Percentiles rank a stretch among this genome's conserved stretches.
These are phyloP conservation scores for Heterobasidion irregulare DNA, from an alignment of 1,284 basidiomycete species.

Conservation along the genomic window DNA sequence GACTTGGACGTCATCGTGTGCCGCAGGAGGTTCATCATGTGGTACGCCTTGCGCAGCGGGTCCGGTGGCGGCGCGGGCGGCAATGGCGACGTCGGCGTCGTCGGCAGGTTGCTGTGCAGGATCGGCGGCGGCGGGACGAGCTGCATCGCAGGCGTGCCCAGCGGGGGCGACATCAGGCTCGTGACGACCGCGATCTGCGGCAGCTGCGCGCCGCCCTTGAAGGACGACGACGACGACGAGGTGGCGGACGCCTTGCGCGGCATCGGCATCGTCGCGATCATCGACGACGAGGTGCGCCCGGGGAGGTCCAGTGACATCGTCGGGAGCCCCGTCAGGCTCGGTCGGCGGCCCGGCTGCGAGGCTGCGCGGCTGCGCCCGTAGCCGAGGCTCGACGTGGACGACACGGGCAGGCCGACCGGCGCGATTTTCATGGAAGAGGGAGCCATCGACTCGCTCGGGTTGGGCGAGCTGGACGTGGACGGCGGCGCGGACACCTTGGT, in stretches of 20 bases:
- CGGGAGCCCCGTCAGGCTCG: slow-evolving; percentile 6
- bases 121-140: slow-evolving; percentile 44
- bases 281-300: slow-evolving; percentile 19
- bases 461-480: slow-evolving; percentile 27
- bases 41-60: slow-evolving; percentile 79
- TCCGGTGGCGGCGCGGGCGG: slow-evolving; percentile 65
- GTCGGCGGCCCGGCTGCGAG: slow-evolving; percentile 56
- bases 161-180: slow-evolving; percentile 35
- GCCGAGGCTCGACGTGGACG: slow-evolving; percentile 22
- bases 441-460: slow-evolving; percentile 13
- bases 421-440: slow-evolving; percentile 29
- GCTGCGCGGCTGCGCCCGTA: slow-evolving; percentile 50
- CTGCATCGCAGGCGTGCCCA: slow-evolving; percentile 21
- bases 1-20: slow-evolving; percentile 75
- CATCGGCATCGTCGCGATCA: slow-evolving; percentile 18
- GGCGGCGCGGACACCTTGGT: slow-evolving; percentile 51
- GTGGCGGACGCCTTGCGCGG: slow-evolving; percentile 43
- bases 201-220: slow-evolving; percentile 42
- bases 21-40: slow-evolving; percentile 78
- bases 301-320: slow-evolving; percentile 32
- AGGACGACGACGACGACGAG: slow-evolving; percentile 30
- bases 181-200: slow-evolving; percentile 44
- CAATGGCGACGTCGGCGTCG: slow-evolving; percentile 67
- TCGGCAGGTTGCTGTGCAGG: slow-evolving; percentile 48
- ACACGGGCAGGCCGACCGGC: slow-evolving; percentile 34